Evolutionary conservation across 192 early-diverging fungal genomes (phyloP), one percentile per base, ranked within the genome.

Genomic region (Coemansia sp.): DNA sequence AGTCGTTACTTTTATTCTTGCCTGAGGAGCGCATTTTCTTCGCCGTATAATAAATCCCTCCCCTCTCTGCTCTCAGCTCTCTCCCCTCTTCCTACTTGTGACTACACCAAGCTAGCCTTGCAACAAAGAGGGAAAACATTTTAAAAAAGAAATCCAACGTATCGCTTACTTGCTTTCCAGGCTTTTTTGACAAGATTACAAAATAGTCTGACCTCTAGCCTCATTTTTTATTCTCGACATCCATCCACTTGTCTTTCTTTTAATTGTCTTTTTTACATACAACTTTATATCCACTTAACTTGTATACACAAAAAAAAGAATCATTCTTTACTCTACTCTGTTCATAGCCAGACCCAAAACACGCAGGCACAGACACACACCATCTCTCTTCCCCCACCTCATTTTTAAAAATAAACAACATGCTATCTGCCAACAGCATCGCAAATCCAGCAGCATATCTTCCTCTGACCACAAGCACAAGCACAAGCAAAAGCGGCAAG

Each of bases 401-500:
- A 34, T 62, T 46, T 55, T 24, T 34, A 42, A n/a, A 8, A 39
- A 23, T 35, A 35, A 24, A 25, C 7, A 27, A 29, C 60, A 75
- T 75, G 73, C 73, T 75, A 49, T 75, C 73, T 36, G 60, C 73
- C 47, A 75, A 75, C 54, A 74, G 50, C 54, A 54, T 74, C 54
- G 57, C 61, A 39, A 57, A 64, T 32, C 65, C 54, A 42, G 25
- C 42, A 47, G 42, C 57, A 45, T 27, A 64, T 39, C 28, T 58
- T 9, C 54, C 54, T 8, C 32, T 48, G 45, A 13, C 27, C 29
- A 6, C 56, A 46, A 48, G 36, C 68, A 16, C 53, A 52, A 42
- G 55, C 46, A 39, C 24, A 47, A 55, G 61, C 47, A 58, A 23
- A 47, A 55, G 61, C 55, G 53, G 48, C 25, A 52, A 28, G 16